phyloP scores from a whole-genome alignment of 768 basidiomycete genomes.

The Neoboletus magnificus region DNA sequence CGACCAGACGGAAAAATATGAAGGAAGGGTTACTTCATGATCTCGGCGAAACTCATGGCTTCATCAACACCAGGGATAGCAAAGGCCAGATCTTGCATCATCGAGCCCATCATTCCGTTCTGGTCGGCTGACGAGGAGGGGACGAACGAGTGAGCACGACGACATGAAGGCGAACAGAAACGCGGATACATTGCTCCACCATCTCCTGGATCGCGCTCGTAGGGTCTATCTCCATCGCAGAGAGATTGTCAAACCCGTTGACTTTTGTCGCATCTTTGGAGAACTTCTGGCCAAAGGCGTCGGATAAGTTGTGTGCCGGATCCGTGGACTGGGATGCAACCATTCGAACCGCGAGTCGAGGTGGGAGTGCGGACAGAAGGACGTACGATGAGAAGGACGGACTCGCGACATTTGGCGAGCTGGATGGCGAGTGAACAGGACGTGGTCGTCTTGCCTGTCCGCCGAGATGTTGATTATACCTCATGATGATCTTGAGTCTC shows the following conservation, averaged over 20 bases:
- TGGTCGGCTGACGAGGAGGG: slow-evolving; percentile 58
- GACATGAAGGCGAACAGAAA: not conserved
- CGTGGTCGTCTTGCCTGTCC: slow-evolving; percentile 92
- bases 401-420: slow-evolving; percentile 83
- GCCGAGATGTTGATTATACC: not conserved
- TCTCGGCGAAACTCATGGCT: slow-evolving; percentile 99
- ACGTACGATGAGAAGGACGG: slow-evolving; percentile 93
- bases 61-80: slow-evolving; percentile 99
- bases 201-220: slow-evolving; percentile 98
- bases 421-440: slow-evolving; percentile 98
- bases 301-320: slow-evolving; percentile 98
- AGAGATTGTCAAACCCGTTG: slow-evolving; percentile 95
- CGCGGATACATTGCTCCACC: slow-evolving; percentile 85
- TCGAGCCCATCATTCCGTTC: slow-evolving; percentile 94
- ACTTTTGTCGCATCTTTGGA: slow-evolving; percentile 98
- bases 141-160: not conserved
- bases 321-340: slow-evolving; percentile 76
- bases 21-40: slow-evolving; percentile 79
- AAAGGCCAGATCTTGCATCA: slow-evolving; percentile 99
- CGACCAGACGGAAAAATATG: not conserved
- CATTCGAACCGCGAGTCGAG: not conserved
- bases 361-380: not conserved
- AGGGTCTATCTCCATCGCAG: slow-evolving; percentile 99
- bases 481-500: not conserved
- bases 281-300: slow-evolving; percentile 99